Conservation (phyloP, 495 filamentous ascomycete species). For the Penicillium coffeae region DNA sequence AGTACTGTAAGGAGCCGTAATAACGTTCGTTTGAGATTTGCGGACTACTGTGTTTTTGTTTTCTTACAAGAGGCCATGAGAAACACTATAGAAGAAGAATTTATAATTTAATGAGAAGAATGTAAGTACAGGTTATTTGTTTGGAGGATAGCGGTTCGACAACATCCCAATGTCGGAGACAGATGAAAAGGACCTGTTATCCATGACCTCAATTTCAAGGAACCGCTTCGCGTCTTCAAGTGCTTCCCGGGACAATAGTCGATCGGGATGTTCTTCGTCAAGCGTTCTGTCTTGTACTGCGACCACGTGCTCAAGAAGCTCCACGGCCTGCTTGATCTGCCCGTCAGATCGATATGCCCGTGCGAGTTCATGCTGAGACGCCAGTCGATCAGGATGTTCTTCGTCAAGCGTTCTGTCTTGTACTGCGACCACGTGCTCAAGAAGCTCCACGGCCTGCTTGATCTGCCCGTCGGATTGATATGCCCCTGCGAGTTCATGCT, state of each 20-base stretch:
- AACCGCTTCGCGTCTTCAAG: constrained; percentile 27
- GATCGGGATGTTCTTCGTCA: constrained; percentile 23
- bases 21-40: constrained; percentile 24
- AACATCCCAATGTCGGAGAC: constrained; percentile 18
- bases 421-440: constrained; percentile 30
- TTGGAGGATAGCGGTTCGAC: constrained; percentile 24
- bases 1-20: no score
- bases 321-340: constrained; percentile 26
- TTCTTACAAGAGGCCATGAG: no score
- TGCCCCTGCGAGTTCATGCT: constrained; percentile 23
- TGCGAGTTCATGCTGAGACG: constrained; percentile 26
- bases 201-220: constrained; percentile 27
- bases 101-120: no score
- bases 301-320: constrained; percentile 32
- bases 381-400: constrained; percentile 24
- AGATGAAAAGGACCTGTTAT: constrained; percentile 17
- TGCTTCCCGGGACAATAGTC: constrained; percentile 12
- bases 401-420: constrained; percentile 16
- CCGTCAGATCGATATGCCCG: constrained; percentile 21
- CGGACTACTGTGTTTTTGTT: no score
- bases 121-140: no score
- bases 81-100: no score
- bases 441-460: constrained; percentile 21
- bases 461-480: constrained; percentile 26
- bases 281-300: constrained; percentile 16